phyloP scores from a whole-genome alignment of 306 rosid species.

The Rosa persica region DNA sequence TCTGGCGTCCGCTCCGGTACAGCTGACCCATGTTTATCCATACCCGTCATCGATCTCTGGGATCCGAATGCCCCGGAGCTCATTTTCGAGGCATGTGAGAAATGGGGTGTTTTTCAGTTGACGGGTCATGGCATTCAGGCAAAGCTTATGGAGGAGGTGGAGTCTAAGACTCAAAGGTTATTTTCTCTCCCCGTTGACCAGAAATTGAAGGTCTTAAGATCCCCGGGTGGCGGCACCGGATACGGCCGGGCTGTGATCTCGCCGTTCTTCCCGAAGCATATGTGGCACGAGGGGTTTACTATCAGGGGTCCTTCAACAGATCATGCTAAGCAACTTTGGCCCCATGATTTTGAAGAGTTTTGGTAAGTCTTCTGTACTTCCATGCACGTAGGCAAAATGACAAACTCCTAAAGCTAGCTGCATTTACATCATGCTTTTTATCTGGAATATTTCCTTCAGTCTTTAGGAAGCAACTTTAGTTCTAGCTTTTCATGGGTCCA shows the following conservation, averaged over 20 bases:
- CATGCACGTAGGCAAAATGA: slow-evolving; percentile 46
- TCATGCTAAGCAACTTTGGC: slow-evolving; percentile 68
- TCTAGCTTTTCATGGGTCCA: neutral
- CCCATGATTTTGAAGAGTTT: slow-evolving; percentile 48
- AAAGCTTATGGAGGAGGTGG: slow-evolving; percentile 38
- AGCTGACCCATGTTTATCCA: neutral
- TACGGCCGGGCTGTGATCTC: slow-evolving; percentile 69
- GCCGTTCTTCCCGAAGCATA: slow-evolving; percentile 52
- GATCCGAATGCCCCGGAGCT: slow-evolving; percentile 51
- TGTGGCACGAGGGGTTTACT: slow-evolving; percentile 96
- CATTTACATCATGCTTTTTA: neutral
- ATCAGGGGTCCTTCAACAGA: slow-evolving; percentile 54
- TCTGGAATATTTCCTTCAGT: neutral
- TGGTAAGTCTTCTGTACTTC: slow-evolving; percentile 57
- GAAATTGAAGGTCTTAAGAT: slow-evolving; percentile 53
- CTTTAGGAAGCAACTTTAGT: neutral
- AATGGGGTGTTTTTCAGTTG: slow-evolving; percentile 68
- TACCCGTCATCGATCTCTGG: slow-evolving; percentile 55
- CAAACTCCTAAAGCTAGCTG: neutral
- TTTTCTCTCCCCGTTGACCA: slow-evolving; percentile 52
- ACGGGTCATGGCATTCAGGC: slow-evolving; percentile 58
- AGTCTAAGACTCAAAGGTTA: slow-evolving; percentile 37
- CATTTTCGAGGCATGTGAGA: slow-evolving; percentile 58
- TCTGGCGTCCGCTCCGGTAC: slow-evolving; percentile 1
- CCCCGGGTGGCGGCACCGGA: slow-evolving; percentile 47